Percentiles rank a stretch among this genome's conserved stretches.
Conservation (phyloP, 164 flowering plant genomes). For the Nymphaea thermarum region DNA sequence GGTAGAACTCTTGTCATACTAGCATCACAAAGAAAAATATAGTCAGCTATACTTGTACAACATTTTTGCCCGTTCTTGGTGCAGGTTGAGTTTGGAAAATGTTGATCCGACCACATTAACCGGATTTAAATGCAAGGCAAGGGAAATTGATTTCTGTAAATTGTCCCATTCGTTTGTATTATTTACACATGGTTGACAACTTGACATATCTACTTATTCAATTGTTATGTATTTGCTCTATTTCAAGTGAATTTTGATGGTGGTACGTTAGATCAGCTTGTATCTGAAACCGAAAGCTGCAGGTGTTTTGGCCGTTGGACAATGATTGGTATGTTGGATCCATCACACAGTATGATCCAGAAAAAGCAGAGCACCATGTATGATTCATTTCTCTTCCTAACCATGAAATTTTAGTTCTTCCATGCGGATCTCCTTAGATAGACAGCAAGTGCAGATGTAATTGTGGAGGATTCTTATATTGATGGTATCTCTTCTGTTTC, state of each 20-base stretch:
- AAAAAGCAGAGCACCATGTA: slow-evolving; percentile 52
- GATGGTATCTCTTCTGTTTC: too few relatives aligned
- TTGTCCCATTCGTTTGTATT: slow-evolving; percentile 1
- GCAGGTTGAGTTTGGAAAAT: slow-evolving; percentile 56
- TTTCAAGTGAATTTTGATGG: not conserved
- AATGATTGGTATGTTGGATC: slow-evolving; percentile 64
- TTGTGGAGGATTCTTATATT: too few relatives aligned
- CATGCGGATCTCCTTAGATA: too few relatives aligned
- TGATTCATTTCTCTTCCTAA: slow-evolving; percentile 7
- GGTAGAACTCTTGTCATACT: too few relatives aligned
- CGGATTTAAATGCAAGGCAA: slow-evolving; percentile 82
- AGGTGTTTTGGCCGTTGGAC: slow-evolving; percentile 95
- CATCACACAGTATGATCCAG: slow-evolving; percentile 36
- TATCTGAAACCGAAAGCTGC: slow-evolving; percentile 6
- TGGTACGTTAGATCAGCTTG: not conserved
- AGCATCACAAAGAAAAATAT: too few relatives aligned
- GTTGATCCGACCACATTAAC: slow-evolving; percentile 51
- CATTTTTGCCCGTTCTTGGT: slow-evolving; percentile 2
- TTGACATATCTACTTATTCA: not conserved
- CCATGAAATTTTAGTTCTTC: not conserved
- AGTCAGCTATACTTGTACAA: too few relatives aligned
- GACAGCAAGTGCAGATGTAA: too few relatives aligned
- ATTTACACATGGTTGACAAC: not conserved
- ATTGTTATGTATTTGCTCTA: not conserved
- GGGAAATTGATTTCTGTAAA: slow-evolving; percentile 3